A percentile compares a stretch with the other conserved stretches of the same genome.
phyloP scores from a whole-genome alignment of 2,329 filamentous ascomycete species.

The Colletotrichum plurivorum region DNA sequence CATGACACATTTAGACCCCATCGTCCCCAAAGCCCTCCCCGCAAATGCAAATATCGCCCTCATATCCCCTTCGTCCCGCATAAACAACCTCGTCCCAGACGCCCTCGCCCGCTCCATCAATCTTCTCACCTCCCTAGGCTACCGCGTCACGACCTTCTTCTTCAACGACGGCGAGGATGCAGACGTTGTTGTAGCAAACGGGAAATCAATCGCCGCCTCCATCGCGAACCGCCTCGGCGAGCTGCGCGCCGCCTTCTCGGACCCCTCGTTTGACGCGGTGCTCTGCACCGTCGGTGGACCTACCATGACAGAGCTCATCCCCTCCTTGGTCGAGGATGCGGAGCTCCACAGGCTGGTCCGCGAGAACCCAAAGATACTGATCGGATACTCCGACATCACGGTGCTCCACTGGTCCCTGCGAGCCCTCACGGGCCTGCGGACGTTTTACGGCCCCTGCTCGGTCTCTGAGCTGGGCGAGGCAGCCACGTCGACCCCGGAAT shows the following conservation, averaged over 20 bases:
- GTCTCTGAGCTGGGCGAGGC: conserved; percentile 56
- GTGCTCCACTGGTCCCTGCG: conserved; percentile 59
- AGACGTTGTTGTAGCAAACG: conserved; percentile 36
- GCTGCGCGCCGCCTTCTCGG: conserved; percentile 54
- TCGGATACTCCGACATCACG: conserved; percentile 59
- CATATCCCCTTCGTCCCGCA: conserved; percentile 56
- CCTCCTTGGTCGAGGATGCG: conserved; percentile 52
- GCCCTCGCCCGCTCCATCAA: conserved; percentile 49
- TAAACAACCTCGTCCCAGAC: conserved; percentile 49
- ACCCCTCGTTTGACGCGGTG: conserved; percentile 52
- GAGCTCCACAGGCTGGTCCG: conserved; percentile 51
- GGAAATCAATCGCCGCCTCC: conserved; percentile 48
- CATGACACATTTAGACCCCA: conserved; percentile 34
- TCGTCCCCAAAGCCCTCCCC: conserved; percentile 47
- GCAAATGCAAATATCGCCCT: conserved; percentile 56
- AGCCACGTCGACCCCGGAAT: conserved; percentile 26
- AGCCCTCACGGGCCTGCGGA: conserved; percentile 54
- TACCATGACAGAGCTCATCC: conserved; percentile 56
- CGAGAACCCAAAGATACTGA: conserved; percentile 56
- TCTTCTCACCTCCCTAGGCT: conserved; percentile 51
- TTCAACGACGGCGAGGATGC: conserved; percentile 1
- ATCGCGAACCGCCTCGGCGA: conserved; percentile 55
- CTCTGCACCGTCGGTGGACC: conserved; percentile 57
- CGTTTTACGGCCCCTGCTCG: conserved; percentile 59
- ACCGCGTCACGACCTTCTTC: conserved; percentile 51